Evolutionary conservation across 2,329 filamentous ascomycete genomes (phyloP).

Genomic region (Ustilaginoidea virens): DNA sequence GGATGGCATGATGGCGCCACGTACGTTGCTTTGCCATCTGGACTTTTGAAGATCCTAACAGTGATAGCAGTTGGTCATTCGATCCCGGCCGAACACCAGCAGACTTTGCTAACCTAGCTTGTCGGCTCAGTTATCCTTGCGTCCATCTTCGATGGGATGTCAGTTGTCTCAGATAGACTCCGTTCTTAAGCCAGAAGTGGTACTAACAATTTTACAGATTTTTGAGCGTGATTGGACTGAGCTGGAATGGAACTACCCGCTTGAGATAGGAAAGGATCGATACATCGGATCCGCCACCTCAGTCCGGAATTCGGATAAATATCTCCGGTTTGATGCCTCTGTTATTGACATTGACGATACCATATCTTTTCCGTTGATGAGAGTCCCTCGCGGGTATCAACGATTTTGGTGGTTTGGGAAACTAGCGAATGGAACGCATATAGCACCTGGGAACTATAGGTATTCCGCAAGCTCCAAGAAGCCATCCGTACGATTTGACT

Average conservation of each 20-base stretch:
- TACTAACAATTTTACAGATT: conserved; percentile 13
- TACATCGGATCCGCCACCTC: conserved; percentile 27
- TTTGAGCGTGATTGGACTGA: conserved; percentile 23
- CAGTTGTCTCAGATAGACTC: conserved; percentile 5
- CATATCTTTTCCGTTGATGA: conserved; percentile 20
- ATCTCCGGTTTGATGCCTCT: conserved; percentile 1
- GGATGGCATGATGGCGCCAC: conserved; percentile 7
- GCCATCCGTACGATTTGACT: background rate
- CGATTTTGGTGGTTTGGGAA: conserved; percentile 27
- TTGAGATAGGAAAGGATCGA: conserved; percentile 18
- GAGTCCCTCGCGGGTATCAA: conserved; percentile 16
- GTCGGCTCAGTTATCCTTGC: conserved; percentile 17
- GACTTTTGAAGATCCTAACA: background rate
- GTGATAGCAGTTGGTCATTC: conserved; percentile 16
- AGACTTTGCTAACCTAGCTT: conserved; percentile 16
- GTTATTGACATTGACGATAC: conserved; percentile 19
- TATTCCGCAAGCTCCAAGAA: conserved; percentile 5
- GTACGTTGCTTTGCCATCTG: background rate
- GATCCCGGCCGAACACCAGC: conserved; percentile 11
- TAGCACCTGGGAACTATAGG: conserved; percentile 25
- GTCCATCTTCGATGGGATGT: conserved; percentile 21
- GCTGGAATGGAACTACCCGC: conserved; percentile 26
- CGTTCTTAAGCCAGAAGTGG: background rate
- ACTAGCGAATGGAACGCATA: conserved; percentile 24
- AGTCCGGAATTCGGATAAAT: conserved; percentile 3